A percentile compares a stretch with the other conserved stretches of the same genome.
These are phyloP conservation scores for Sclerotinia trifoliorum DNA, from an alignment of 2,329 filamentous ascomycete species.

Conservation along the genomic window DNA sequence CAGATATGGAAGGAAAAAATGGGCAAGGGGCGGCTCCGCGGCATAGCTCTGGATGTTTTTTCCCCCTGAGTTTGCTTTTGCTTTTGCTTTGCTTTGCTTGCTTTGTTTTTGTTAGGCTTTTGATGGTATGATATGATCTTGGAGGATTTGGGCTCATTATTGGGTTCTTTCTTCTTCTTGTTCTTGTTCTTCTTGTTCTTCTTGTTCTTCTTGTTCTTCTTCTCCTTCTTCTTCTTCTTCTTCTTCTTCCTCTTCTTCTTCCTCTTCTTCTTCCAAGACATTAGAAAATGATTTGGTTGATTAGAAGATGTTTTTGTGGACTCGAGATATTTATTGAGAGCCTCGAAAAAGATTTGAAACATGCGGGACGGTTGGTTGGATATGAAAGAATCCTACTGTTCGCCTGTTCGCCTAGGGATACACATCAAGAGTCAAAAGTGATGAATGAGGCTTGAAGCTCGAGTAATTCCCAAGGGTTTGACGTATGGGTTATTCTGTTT, in stretches of 20 bases:
- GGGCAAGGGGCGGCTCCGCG: slow-evolving; percentile 8
- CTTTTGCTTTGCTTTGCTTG: not conserved
- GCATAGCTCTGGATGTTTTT: not conserved
- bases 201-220: too few species aligned
- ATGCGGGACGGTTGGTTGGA: slow-evolving; percentile 3
- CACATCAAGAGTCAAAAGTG: not conserved
- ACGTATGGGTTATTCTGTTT: not conserved
- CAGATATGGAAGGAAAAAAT: not conserved
- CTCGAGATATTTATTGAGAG: not conserved
- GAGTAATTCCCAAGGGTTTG: slow-evolving; percentile 2
- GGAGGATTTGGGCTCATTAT: not conserved
- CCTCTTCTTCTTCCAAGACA: not conserved
- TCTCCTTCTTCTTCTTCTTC: too few species aligned
- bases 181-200: too few species aligned
- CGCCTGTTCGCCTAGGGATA: not conserved
- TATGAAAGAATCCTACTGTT: not conserved
- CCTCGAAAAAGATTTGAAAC: not conserved
- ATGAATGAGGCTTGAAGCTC: not conserved
- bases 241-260: too few species aligned
- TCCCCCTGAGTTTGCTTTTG: not conserved
- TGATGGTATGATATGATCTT: not conserved
- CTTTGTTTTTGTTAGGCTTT: not conserved
- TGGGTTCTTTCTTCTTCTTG: not conserved
- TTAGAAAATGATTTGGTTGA: not conserved
- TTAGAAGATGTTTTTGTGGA: not conserved